Evolutionary conservation across 345 rosid species (phyloP).

Genomic region (Clausena lansium): DNA sequence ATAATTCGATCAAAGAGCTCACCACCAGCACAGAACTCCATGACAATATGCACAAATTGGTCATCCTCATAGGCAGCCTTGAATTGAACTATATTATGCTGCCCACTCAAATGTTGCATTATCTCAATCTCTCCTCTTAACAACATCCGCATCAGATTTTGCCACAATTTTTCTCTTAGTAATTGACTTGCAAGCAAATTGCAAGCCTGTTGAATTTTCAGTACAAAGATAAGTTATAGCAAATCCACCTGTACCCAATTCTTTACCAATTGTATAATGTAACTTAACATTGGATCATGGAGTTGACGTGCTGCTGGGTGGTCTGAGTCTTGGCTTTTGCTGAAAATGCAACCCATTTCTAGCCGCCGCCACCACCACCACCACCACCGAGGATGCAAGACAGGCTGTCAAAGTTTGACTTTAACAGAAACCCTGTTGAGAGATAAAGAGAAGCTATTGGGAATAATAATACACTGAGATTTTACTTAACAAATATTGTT

Average conservation of each 20-base stretch:
- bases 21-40: conserved; percentile 47
- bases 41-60: conserved; percentile 34
- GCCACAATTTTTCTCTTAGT: conserved; percentile 15
- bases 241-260: conserved; percentile 36
- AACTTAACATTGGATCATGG: conserved; percentile 23
- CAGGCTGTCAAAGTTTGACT: too few relatives aligned
- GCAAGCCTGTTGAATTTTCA: conserved; percentile 31
- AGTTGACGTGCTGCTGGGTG: neutral
- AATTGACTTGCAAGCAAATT: conserved; percentile 39
- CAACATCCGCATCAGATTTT: conserved; percentile 27
- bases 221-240: conserved; percentile 33
- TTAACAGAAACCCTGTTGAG: too few relatives aligned
- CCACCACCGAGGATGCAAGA: too few relatives aligned
- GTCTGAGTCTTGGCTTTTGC: too few relatives aligned
- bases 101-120: conserved; percentile 40
- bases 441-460: too few relatives aligned
- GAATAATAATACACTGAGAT: too few relatives aligned
- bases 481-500: too few relatives aligned
- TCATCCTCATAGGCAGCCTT: conserved; percentile 37
- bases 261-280: conserved; percentile 24
- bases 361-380: too few relatives aligned
- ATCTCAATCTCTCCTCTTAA: conserved; percentile 36
- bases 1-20: conserved; percentile 37
- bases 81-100: conserved; percentile 33
- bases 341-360: too few relatives aligned